Base-by-base conservation (phyloP, 2,329 filamentous ascomycete genomes). In the Fusarium palustre region DNA sequence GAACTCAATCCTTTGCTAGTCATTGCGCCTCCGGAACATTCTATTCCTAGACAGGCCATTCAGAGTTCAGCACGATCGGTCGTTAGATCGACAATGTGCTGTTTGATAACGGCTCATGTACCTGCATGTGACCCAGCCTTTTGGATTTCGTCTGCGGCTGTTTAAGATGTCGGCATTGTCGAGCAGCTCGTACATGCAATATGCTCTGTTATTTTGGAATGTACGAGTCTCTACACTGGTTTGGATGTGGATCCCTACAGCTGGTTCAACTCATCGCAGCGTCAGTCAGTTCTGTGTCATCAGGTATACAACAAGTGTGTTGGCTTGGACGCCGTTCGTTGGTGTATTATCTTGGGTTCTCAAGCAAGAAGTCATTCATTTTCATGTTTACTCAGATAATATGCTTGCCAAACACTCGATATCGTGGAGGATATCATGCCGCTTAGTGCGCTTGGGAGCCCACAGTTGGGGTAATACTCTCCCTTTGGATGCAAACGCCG, bases 391-490 rank as follows among this genome's bases (percentile, higher is more conserved):
- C 46, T 67, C 60, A 72, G 58, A 68, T 73, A 73, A 70, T 75
- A 74, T 71, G 72, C 70, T 70, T 64, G 71, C 69, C 59, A 76
- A 69, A 73, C 76, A 66, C 59, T 74, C 65, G 73, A 71, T 74
- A 81, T 82, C 80, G 80, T 82, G 79, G 80, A 82, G 79, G 80
- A 81, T 81, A 75, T 77, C 73, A 69, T 77, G 68, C 73, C 72
- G 75, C 76, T 76, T 53, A 48, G 76, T 77, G 76, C 76, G 69
- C 76, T 73, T 69, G 75, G 73, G 74, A 75, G 70, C 70, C 71
- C 69, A 71, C 68, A 69, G 63, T 73, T 66, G 64, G 71, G 73
- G 68, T 70, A 64, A 41, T 64, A 66, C 68, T 69, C 65, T 66
- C 74, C 74, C 71, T 69, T 75, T 76, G 74, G 75, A 79, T 79